Percentiles rank a stretch among this genome's conserved stretches.
Evolutionary conservation across 2,329 filamentous ascomycete genomes (phyloP).

Genomic region (Nemania diffusa): DNA sequence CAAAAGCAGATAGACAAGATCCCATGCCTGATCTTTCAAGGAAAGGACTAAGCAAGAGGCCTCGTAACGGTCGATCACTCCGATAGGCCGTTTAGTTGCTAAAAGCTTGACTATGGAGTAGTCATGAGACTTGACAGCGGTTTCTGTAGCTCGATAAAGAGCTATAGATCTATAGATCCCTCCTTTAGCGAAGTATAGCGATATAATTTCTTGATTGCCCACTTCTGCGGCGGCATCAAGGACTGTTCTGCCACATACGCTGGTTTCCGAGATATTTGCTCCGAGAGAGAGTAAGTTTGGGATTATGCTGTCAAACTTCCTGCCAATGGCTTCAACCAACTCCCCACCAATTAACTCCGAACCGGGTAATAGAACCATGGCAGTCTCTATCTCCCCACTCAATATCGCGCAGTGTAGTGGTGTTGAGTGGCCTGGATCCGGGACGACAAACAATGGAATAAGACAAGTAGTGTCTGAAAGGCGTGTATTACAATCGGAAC

Average conservation of each 20-base stretch:
- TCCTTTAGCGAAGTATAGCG: neutral
- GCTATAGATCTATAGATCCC: conserved; percentile 7
- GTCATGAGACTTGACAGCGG: neutral
- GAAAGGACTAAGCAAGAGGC: conserved; percentile 12
- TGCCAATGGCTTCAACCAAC: neutral
- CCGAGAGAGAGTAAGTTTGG: neutral
- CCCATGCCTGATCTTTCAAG: neutral
- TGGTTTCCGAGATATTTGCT: neutral
- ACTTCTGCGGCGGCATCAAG: conserved; percentile 5
- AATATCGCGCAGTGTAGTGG: conserved; percentile 1
- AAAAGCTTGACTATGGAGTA: neutral
- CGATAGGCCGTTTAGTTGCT: neutral
- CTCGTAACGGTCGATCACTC: conserved; percentile 7
- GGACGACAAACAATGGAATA: no score
- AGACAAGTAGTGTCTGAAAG: neutral
- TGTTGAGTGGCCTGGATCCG: neutral
- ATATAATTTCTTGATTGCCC: neutral
- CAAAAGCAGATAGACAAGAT: neutral
- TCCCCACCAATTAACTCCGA: neutral
- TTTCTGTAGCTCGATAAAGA: neutral
- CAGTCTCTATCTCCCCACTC: neutral
- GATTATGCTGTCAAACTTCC: neutral
- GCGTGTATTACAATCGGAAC: neutral
- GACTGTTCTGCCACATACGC: neutral
- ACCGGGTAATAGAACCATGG: neutral